A percentile compares a stretch with the other conserved stretches of the same genome.
Evolutionary conservation across 2,329 filamentous ascomycete species (phyloP).

Genomic region (Penicillium frequentans): DNA sequence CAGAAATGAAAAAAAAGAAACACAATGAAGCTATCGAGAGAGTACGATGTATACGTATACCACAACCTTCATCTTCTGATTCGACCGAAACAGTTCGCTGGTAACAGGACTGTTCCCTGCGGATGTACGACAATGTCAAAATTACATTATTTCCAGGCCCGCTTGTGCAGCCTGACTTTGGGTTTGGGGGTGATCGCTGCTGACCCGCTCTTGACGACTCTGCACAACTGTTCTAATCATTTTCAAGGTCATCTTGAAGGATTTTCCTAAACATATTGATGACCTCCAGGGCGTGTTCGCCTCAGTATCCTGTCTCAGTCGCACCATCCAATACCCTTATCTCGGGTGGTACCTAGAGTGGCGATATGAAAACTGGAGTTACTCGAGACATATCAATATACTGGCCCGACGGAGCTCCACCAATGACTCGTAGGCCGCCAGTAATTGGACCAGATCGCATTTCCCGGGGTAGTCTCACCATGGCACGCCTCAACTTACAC

Average conservation of each 20-base stretch:
- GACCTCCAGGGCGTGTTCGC: constrained; percentile 5
- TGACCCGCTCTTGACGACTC: constrained; percentile 7
- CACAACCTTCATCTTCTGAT: constrained; percentile 4
- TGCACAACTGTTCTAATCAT: constrained; percentile 6
- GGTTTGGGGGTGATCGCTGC: constrained; percentile 5
- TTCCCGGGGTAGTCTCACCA: not conserved
- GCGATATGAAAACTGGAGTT: constrained; percentile 3
- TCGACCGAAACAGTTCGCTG: constrained; percentile 11
- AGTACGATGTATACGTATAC: not conserved
- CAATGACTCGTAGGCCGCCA: not conserved
- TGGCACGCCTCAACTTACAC: not conserved
- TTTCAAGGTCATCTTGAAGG: constrained; percentile 6
- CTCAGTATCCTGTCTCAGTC: constrained; percentile 3
- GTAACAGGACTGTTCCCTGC: constrained; percentile 11
- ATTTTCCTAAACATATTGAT: not conserved
- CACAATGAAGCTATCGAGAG: not conserved
- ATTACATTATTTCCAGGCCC: constrained; percentile 13
- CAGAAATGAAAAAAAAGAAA: not conserved
- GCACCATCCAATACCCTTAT: constrained; percentile 1
- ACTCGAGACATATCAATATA: not conserved
- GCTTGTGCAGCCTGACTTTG: constrained; percentile 8
- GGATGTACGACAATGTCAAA: constrained; percentile 17
- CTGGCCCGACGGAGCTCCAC: not conserved
- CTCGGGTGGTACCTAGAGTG: constrained; percentile 22
- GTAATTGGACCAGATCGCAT: not conserved